Evolutionary conservation across 306 rosid genomes (phyloP).

Genomic region (Pyrus communis): DNA sequence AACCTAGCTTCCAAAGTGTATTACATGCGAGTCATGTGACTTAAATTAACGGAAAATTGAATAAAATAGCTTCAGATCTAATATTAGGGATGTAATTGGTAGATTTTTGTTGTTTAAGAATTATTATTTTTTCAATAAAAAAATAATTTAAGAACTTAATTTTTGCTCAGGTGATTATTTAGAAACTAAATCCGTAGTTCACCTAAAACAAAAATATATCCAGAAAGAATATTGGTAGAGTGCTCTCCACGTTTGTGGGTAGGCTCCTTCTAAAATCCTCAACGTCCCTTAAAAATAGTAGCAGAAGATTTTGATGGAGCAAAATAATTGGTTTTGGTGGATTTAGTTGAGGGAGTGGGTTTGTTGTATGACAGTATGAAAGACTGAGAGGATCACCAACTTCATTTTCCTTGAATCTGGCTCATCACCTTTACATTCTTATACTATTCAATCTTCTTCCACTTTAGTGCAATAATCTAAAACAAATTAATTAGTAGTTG

Average conservation of each 20-base stretch:
- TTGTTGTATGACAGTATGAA: constrained; percentile 32
- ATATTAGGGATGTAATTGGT: too few species aligned
- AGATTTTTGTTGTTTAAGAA: too few species aligned
- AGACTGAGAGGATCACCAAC: constrained; percentile 44
- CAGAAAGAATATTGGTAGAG: constrained; percentile 1
- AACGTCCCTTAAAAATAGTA: background rate
- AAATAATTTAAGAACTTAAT: too few species aligned
- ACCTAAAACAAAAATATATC: background rate
- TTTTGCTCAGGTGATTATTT: too few species aligned
- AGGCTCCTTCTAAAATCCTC: background rate
- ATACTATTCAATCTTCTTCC: background rate
- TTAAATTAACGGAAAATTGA: too few species aligned
- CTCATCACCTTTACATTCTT: constrained; percentile 50
- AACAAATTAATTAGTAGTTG: background rate
- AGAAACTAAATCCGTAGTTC: too few species aligned
- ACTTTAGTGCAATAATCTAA: background rate
- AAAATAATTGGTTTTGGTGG: constrained; percentile 32
- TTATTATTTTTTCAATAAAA: too few species aligned
- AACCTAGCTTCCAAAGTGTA: too few species aligned
- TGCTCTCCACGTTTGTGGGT: constrained; percentile 34
- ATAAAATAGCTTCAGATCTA: too few species aligned
- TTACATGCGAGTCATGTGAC: too few species aligned
- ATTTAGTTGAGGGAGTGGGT: constrained; percentile 29
- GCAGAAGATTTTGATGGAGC: background rate
- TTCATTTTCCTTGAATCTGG: constrained; percentile 28